Conservation (phyloP, 2,329 filamentous ascomycete species). For the Coniochaeta prunicola region DNA sequence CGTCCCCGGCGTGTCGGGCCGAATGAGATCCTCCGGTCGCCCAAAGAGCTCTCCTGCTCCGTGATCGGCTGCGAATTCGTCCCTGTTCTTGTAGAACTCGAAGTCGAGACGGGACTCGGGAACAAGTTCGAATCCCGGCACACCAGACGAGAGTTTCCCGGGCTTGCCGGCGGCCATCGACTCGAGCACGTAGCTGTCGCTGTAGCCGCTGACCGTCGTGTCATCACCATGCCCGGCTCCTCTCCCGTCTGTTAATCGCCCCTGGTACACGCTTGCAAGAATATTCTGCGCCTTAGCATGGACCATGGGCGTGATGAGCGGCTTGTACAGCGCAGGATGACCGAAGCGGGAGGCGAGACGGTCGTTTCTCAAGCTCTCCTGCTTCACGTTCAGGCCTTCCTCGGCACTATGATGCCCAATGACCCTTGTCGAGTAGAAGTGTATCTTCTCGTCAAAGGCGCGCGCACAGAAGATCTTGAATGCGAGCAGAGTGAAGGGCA, state of each 20-base stretch:
- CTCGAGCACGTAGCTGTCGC: slow-evolving; percentile 74
- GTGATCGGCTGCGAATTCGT: slow-evolving; percentile 81
- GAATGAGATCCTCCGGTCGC: slow-evolving; percentile 47
- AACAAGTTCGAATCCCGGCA: slow-evolving; percentile 83
- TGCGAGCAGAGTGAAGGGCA: slow-evolving; percentile 68
- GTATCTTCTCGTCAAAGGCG: slow-evolving; percentile 70
- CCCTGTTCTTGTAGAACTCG: slow-evolving; percentile 81
- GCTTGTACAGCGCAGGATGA: slow-evolving; percentile 83
- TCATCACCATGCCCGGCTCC: slow-evolving; percentile 46
- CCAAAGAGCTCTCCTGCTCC: slow-evolving; percentile 70
- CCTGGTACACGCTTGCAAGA: slow-evolving; percentile 78
- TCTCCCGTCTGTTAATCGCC: slow-evolving; percentile 63
- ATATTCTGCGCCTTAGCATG: slow-evolving; percentile 83
- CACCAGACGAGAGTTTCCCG: slow-evolving; percentile 22
- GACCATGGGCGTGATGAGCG: slow-evolving; percentile 91
- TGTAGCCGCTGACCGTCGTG: slow-evolving; percentile 63
- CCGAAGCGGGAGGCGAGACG: slow-evolving; percentile 74
- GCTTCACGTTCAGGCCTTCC: slow-evolving; percentile 37
- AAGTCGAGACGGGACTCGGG: slow-evolving; percentile 83
- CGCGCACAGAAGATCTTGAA: slow-evolving; percentile 83
- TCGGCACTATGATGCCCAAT: slow-evolving; percentile 38
- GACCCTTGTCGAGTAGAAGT: slow-evolving; percentile 69
- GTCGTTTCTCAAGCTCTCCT: slow-evolving; percentile 52
- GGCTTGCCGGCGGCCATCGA: slow-evolving; percentile 65
- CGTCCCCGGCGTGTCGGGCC: slow-evolving; percentile 55